Base-by-base conservation (phyloP, 2,329 filamentous ascomycete genomes). In the Diplodia intermedia region DNA sequence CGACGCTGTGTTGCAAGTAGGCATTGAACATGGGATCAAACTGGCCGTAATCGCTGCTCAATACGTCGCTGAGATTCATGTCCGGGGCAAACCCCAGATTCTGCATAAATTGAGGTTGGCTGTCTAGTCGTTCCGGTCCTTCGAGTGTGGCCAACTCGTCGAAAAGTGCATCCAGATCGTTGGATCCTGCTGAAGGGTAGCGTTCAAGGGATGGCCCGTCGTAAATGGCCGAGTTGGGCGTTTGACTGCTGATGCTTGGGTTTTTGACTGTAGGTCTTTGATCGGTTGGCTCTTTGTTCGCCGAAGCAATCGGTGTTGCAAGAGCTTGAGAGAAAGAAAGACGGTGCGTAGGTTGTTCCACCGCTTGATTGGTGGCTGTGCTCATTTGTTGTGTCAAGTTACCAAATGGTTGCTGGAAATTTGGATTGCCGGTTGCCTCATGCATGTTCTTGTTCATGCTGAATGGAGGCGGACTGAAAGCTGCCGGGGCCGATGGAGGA, bases 31-130 rank as follows among this genome's bases (percentile, higher is more conserved):
- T 63, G n/a, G 60, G 60, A 31, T 63, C 60, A 14, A 63, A 63
- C 11, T 63, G 60, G 11, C 81, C 79, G 67, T 82, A 82, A 38
- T 80, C 79, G 3, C 76, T 69, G 2, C 78, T 76, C 53, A 82
- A 76, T 68, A 87, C 82, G 70, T 88, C 86, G 0, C 83, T 82
- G 61, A 89, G 79, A 68, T 88, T 87, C 40, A 86, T 84, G 31
- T 88, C 88, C 0, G 88, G 88, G 1, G 85, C 86, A 74, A 90
- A 89, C 0, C 88, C 88, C 23, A 90, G 79, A 71, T 90, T 90
- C 54, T 86, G 83, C 87, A 90, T 89, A 72, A 90, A 90, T 70
- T 89, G 86, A 1, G 86, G 82, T 70, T 89, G 86, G 14, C 83
- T 82, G 31, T 86, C 85, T 54, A 86, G 77, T 43, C 80, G 78